Base-by-base conservation (phyloP, 2,329 filamentous ascomycete species). In the Stenocarpella maydis region DNA sequence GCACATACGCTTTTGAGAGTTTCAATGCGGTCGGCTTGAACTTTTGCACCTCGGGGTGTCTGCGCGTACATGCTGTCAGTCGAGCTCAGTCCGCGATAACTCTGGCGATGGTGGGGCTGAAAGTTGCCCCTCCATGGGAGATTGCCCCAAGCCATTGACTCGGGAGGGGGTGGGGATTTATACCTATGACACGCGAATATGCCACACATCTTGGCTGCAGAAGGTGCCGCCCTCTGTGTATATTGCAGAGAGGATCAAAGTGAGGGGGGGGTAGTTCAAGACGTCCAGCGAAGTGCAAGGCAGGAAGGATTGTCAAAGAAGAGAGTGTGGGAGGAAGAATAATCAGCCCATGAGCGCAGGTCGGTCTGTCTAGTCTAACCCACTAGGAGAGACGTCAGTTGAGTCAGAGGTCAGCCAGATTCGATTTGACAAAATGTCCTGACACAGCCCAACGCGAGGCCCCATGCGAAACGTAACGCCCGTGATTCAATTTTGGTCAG, bases 131-230 rank as follows among this genome's bases (percentile, higher is more conserved):
- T 80, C 81, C 78, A 81, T 76, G 63, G 39, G 52, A 67, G 67
- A 68, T 66, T 63, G 63, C 49, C 34, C 72, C 52, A 45, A 87
- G 58, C 58, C 28, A 63, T 63, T 37, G 58, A 63, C 58, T 37
- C 58, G 58, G 58, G 6, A 49, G 49, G 58, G n/a, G 41, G 58
- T 63, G 58, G 58, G 19, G 43, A 63, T 49, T 49, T 90, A 80
- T 84, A 97, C 94, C 88, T 86, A 83, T 98, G 93, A 84, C 95
- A 98, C 77, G 94, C 95, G 82, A 98, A 98, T 79, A 98, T 97
- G 82, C 94, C 94, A 91, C 94, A 97, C 94, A 97, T 97, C 58
- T 71, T 80, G 77, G 72, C 26, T 65, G 64, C 19, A 41, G 26
- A 39, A 17, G 52, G n/a, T 64, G 31, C 54, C 14, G 45, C 19